These are phyloP conservation scores for Aureobasidium sp. DNA, from an alignment of 2,329 filamentous ascomycete species.

Conservation along the genomic window DNA sequence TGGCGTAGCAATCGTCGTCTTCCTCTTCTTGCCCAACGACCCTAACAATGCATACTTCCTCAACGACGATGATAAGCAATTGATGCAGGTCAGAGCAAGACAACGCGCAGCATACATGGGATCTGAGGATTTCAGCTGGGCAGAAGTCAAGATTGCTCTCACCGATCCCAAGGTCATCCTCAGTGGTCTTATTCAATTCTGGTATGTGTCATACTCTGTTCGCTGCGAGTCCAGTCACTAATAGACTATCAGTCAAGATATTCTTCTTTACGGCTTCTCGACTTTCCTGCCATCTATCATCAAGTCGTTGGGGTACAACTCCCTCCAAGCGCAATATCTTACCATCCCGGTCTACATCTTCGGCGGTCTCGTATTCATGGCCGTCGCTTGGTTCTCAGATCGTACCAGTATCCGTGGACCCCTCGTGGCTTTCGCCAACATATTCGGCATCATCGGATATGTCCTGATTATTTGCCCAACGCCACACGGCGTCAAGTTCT, in stretches of 20 bases:
- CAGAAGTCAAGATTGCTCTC: slow-evolving; percentile 41
- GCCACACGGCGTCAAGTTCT: slow-evolving; percentile 20
- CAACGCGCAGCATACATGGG: slow-evolving; percentile 44
- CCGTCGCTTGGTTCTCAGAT: slow-evolving; percentile 41
- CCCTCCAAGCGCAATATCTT: slow-evolving; percentile 45
- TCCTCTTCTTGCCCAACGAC: slow-evolving; percentile 32
- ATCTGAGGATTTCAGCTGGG: slow-evolving; percentile 42
- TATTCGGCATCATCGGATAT: slow-evolving; percentile 20
- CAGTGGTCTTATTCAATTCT: slow-evolving; percentile 18
- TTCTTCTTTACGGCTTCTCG: slow-evolving; percentile 49
- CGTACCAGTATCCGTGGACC: slow-evolving; percentile 22
- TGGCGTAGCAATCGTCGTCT: slow-evolving; percentile 19
- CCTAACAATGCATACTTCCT: slow-evolving; percentile 39
- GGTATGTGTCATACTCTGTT: background rate
- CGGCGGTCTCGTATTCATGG: slow-evolving; percentile 40
- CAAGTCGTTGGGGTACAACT: slow-evolving; percentile 43
- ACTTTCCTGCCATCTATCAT: slow-evolving; percentile 52
- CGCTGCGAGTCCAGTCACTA: background rate
- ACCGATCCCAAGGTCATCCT: slow-evolving; percentile 46
- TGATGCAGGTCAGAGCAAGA: slow-evolving; percentile 42
- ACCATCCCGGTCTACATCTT: slow-evolving; percentile 51
- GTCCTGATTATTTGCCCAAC: slow-evolving; percentile 18
- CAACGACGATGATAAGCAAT: slow-evolving; percentile 36
- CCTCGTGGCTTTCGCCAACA: slow-evolving; percentile 17
- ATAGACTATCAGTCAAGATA: slow-evolving; percentile 35